Conservation (phyloP, 169 alveolate genomes). For the Plasmodium yoelii region DNA sequence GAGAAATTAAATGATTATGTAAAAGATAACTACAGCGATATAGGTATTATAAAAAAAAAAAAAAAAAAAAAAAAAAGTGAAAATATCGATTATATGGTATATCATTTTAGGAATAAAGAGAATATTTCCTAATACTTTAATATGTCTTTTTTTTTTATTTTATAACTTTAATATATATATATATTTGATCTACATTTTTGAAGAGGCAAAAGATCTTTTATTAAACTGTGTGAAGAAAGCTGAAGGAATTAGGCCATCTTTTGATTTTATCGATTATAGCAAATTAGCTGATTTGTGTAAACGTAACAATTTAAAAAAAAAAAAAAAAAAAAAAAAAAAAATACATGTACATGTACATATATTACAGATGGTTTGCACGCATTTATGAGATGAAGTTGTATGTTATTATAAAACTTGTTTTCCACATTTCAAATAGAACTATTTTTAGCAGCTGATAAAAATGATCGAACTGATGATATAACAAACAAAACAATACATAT, state of each 20-base stretch:
- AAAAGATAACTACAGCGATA: slow-evolving; percentile 32
- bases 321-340: no score
- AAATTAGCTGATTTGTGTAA: slow-evolving; percentile 52
- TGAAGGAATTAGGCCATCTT: slow-evolving; percentile 32
- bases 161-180: no score
- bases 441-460: slow-evolving; percentile 64
- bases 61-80: background rate
- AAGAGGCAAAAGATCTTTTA: slow-evolving; percentile 59
- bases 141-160: no score
- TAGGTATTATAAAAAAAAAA: slow-evolving; percentile 34
- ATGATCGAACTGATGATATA: slow-evolving; percentile 43
- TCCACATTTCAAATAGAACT: slow-evolving; percentile 9
- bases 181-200: background rate
- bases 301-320: slow-evolving; percentile 28
- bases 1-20: slow-evolving; percentile 65
- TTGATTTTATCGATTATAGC: slow-evolving; percentile 38
- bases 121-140: no score
- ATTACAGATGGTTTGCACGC: background rate
- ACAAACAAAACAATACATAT: slow-evolving; percentile 67
- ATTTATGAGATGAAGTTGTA: background rate
- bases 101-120: no score
- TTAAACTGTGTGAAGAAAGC: slow-evolving; percentile 55
- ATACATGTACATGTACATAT: background rate
- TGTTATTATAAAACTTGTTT: background rate
- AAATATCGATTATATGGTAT: no score